Evolutionary conservation across 345 rosid species (phyloP), one percentile per base, ranked within the genome.

Genomic region (Lenwebbia sp.): DNA sequence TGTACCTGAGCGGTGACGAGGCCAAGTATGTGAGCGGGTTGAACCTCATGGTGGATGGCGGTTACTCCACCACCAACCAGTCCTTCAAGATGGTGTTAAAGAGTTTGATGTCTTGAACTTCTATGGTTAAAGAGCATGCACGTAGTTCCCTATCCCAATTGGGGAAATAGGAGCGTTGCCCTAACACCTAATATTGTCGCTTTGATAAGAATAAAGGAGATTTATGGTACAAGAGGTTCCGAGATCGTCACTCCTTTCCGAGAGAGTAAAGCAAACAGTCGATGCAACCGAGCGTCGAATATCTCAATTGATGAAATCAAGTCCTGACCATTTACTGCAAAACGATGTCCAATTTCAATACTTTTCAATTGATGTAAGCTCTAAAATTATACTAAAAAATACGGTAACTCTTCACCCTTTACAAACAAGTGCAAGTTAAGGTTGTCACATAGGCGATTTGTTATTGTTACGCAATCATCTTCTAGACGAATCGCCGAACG

Each of bases 31-130:
- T 89, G 50, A 92, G 89, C 82, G 93, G 94, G 51, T 47, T 91
- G 11, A 92, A 91, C 60, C 88, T 92, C 28, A 6, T 89, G 84
- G 89, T 91, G 84, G 94, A 92, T 14, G 93, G 94, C 10, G 94
- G 94, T 1, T 92, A 88, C 47, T 86, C 86, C 88, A 85, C 87
- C 51, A 89, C 91, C 40, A 91, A 88, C 85, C 91, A 82, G 84
- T 84, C 88, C 14, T 91, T 88, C 81, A 85, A n/a, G 7, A 83
- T 7, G 62, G 85, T 54, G 7, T 84, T 90, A 0, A 82, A 84
- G 60, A 88, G 84, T 23, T 83, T 89, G n/a, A 19, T 82, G 51
- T 41, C 84, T 74, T 50, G 47, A 28, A 75, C 51, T 62, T 41
- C 51, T 6, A 26, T 44, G 50, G 51, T 30, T 7, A 83, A 28